Evolutionary conservation across 1,284 basidiomycete species (phyloP), one percentile per base, ranked within the genome.

Genomic region (Bothia castanella): DNA sequence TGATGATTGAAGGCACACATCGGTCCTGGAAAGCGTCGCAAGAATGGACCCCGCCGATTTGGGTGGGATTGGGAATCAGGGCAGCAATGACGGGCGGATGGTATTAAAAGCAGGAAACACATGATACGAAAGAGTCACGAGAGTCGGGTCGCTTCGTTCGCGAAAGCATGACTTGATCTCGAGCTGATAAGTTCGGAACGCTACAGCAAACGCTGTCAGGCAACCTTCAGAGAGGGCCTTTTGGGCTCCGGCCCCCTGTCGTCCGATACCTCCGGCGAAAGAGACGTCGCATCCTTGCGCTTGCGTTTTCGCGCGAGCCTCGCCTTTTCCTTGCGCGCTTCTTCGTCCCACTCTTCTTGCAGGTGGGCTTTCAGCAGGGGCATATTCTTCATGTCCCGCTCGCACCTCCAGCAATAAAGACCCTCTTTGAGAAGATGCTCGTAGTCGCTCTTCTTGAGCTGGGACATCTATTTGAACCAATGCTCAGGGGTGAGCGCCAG

Each of bases 281-380:
- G 34, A 6, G 47, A 20, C 16, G 40, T 34, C 13, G 29, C 38
- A 8, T 55, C 61, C 36, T 62, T 56, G 12, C 61, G 55, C 47
- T 72, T 74, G 57, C 71, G 67, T 60, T 71, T 72, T 44, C 62
- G 67, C 56, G 68, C 64, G 12, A 64, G 55, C 54, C 58, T 70
- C 31, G 61, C 67, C 49, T 72, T 74, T 52, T 70, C 70, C 51
- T 67, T 69, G 46, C 68, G 66, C 14, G 64, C 67, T 47, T 75
- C 59, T 43, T 69, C 71, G 35, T 81, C 74, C 73, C 76, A 89
- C 58, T 88, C 83, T 47, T 75, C 71, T 60, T 82, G 74, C 16
- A 93, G 71, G 61, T 93, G 89, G 11, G 64, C 63, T 64, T 93
- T 95, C 32, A 97, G 73, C 40, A 74, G 69, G 0, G 92, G 91